Conservation (phyloP, 1,139 yeast species). For the Pichia sp. region DNA sequence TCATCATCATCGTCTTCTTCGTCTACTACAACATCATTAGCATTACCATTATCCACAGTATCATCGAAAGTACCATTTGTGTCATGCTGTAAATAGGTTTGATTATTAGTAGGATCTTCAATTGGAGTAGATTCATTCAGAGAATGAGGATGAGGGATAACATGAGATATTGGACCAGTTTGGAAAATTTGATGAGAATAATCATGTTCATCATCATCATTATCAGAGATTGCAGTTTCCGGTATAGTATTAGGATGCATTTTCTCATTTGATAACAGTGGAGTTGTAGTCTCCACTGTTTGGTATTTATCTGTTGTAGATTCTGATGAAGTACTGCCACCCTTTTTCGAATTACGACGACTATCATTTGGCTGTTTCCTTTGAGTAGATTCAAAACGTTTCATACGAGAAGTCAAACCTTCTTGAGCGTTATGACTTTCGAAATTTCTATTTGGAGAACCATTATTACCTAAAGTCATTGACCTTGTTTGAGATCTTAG, state of each 20-base stretch:
- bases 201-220: no score
- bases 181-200: neutral
- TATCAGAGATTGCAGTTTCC: neutral
- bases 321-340: neutral
- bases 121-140: neutral
- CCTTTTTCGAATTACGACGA: neutral
- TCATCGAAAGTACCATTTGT: neutral
- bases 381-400: conserved; percentile 10
- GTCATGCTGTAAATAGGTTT: neutral
- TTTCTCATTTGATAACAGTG: neutral
- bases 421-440: conserved; percentile 27
- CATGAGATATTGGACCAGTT: no score
- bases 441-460: conserved; percentile 4
- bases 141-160: neutral
- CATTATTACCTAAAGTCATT: conserved; percentile 13
- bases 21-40: conserved; percentile 1
- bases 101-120: neutral
- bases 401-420: conserved; percentile 21
- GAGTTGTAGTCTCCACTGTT: no score
- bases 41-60: conserved; percentile 2
- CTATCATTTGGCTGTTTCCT: conserved; percentile 5
- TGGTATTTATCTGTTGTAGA: no score
- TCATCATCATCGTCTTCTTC: neutral
- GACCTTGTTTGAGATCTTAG: conserved; percentile 35
- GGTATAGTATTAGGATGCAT: neutral